Base-by-base conservation (phyloP, 805 yeast species). In the Sugiyamaella marilandica region DNA sequence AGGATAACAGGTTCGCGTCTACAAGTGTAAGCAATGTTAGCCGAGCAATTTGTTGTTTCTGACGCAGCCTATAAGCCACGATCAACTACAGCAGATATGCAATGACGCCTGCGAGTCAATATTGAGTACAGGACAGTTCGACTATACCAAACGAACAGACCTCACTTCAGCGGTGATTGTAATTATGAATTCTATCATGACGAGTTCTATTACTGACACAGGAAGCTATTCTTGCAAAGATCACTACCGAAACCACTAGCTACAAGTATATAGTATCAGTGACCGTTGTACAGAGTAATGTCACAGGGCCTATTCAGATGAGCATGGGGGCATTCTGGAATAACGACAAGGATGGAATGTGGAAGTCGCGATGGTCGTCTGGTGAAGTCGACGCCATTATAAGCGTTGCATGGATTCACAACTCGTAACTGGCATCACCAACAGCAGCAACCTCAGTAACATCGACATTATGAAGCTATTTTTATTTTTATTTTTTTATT, bases 281-380 rank as follows among this genome's bases (percentile, higher is more conserved):
- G 21, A 55, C 62, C 11, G 31, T 59, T 19, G 52, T 59, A 11
- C 56, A 59, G 33, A 53, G 45, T 41, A 39, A 46, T 1, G 47
- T 54, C 10, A 47, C 51, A 16, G 58, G 62, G 11, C 58, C 64
- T 9, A 55, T 44, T 5, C 62, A 63, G n/a, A 59, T 59, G 31
- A 47, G 58, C 29, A 52, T 58, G 11, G 65, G 65, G 3, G 55
- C 59, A 10, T 55, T 44, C 39, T 57, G 61, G 61, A 58, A 61
- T 49, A n/a, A 55, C 21, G 63, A 59, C 9, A 59, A 59, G 41
- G 65, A 61, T 34, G 65, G 65, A 1, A 47, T 59, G 5, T 61
- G 64, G 64, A 57, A 61, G 41, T 50, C 55, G 50, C 55, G 55
- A 32, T 57, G 56, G 55, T 43, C 49, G 39, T 49, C 52, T 4